These are phyloP conservation scores for Emmonsia crescens DNA, from an alignment of 2,329 filamentous ascomycete genomes.

Conservation along the genomic window DNA sequence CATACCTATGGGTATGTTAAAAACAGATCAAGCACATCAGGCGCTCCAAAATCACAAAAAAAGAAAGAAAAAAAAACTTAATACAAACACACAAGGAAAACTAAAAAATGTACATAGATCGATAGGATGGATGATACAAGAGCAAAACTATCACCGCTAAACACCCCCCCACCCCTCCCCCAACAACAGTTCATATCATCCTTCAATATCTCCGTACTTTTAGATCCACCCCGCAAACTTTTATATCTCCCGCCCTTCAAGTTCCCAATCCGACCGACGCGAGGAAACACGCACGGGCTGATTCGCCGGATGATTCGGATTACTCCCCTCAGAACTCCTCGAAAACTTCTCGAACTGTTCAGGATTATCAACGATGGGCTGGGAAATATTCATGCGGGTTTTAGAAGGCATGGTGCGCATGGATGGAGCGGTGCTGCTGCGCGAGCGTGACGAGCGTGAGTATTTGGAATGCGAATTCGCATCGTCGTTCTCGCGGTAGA, in stretches of 20 bases:
- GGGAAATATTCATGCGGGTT: slow-evolving; percentile 43
- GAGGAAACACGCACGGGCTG: slow-evolving; percentile 40
- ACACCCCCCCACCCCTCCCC: too few species aligned
- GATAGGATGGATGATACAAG: background rate
- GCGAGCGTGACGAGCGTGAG: slow-evolving; percentile 13
- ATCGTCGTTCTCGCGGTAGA: slow-evolving; percentile 26
- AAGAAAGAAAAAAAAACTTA: background rate
- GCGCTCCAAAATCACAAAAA: background rate
- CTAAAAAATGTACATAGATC: background rate
- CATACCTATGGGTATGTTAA: background rate
- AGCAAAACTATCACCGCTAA: background rate
- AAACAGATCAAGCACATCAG: background rate
- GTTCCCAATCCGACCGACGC: slow-evolving; percentile 21
- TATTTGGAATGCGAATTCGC: slow-evolving; percentile 30
- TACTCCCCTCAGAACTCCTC: slow-evolving; percentile 8
- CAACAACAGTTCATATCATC: background rate
- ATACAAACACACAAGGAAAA: background rate
- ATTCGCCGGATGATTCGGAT: slow-evolving; percentile 41
- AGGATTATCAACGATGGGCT: slow-evolving; percentile 40
- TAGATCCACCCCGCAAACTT: background rate
- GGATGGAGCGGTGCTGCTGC: background rate
- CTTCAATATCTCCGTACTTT: background rate
- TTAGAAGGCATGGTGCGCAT: background rate
- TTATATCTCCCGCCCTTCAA: background rate
- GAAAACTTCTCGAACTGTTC: slow-evolving; percentile 40